phyloP scores from a whole-genome alignment of 2,329 filamentous ascomycete species.

The Epichloe sibirici region DNA sequence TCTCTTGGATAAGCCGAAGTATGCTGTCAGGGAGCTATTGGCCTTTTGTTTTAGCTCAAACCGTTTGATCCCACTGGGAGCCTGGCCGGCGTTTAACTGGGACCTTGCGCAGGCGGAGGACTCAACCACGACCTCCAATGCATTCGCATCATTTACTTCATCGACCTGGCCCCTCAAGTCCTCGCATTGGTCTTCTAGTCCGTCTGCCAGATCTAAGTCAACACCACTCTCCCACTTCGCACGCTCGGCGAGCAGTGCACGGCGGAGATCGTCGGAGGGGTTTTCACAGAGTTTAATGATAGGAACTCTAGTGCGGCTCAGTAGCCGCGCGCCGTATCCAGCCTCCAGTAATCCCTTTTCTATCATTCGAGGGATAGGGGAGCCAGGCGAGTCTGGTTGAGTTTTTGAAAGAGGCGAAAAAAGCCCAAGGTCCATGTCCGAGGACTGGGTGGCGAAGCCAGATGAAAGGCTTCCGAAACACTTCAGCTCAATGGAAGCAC shows the following conservation, averaged over 20 bases:
- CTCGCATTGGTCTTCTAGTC: slow-evolving; percentile 22
- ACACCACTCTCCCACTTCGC: slow-evolving; percentile 56
- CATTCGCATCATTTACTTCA: slow-evolving; percentile 1
- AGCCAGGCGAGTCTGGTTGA: slow-evolving; percentile 40
- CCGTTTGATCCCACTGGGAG: slow-evolving; percentile 9
- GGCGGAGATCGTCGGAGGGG: slow-evolving; percentile 48
- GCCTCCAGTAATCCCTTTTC: slow-evolving; percentile 62
- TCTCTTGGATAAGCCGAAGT: slow-evolving; percentile 37
- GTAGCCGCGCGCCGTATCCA: slow-evolving; percentile 62
- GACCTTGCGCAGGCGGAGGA: slow-evolving; percentile 5
- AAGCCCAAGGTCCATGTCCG: slow-evolving; percentile 81
- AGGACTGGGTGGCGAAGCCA: slow-evolving; percentile 77
- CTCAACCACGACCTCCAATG: slow-evolving; percentile 2
- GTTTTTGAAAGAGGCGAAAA: slow-evolving; percentile 49
- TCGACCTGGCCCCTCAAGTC: slow-evolving; percentile 9
- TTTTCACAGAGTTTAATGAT: slow-evolving; percentile 78
- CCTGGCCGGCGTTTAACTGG: neutral
- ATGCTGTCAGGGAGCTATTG: slow-evolving; percentile 30
- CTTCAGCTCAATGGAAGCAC: slow-evolving; percentile 50
- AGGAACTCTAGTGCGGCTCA: slow-evolving; percentile 69
- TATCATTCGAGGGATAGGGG: slow-evolving; percentile 58
- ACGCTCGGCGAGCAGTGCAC: slow-evolving; percentile 51
- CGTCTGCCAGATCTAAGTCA: slow-evolving; percentile 23
- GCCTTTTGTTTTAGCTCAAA: slow-evolving; percentile 29
- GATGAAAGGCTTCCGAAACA: slow-evolving; percentile 76